Percentiles rank a stretch among this genome's conserved stretches.
phyloP scores from a whole-genome alignment of 2,329 filamentous ascomycete species.

The Ascochyta lentis region DNA sequence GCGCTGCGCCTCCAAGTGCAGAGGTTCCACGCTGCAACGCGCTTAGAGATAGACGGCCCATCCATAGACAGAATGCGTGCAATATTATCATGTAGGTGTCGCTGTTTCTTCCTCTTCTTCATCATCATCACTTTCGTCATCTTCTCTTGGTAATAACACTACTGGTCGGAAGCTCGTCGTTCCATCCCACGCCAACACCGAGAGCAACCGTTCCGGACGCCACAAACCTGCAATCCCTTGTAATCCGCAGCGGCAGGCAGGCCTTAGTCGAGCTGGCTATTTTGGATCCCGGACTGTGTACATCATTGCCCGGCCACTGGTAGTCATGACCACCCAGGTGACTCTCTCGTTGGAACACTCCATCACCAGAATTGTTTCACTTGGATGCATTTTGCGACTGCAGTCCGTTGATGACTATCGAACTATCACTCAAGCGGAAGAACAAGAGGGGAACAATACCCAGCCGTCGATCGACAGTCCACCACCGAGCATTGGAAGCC shows the following conservation, averaged over 20 bases:
- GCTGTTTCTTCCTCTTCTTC: background rate
- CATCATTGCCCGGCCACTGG: constrained; percentile 25
- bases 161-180: constrained; percentile 3
- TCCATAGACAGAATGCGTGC: background rate
- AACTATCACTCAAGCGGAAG: constrained; percentile 6
- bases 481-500: constrained; percentile 6
- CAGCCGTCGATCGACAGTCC: constrained; percentile 5
- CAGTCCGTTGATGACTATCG: constrained; percentile 12
- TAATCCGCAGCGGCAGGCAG: constrained; percentile 9
- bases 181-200: constrained; percentile 14
- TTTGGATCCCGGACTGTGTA: constrained; percentile 19
- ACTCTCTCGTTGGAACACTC: constrained; percentile 15
- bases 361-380: constrained; percentile 16
- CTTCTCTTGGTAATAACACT: background rate
- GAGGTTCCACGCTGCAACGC: constrained; percentile 1
- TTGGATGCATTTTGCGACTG: constrained; percentile 14
- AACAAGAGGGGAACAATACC: constrained; percentile 4
- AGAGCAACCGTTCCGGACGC: constrained; percentile 8
- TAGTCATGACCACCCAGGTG: constrained; percentile 22
- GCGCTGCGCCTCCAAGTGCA: constrained; percentile 10
- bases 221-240: constrained; percentile 14
- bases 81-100: constrained; percentile 1
- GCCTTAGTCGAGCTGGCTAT: constrained; percentile 11
- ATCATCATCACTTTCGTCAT: background rate
- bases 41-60: background rate